phyloP scores from a whole-genome alignment of 2,329 filamentous ascomycete genomes.

The Aspergillus pseudoglaucus region DNA sequence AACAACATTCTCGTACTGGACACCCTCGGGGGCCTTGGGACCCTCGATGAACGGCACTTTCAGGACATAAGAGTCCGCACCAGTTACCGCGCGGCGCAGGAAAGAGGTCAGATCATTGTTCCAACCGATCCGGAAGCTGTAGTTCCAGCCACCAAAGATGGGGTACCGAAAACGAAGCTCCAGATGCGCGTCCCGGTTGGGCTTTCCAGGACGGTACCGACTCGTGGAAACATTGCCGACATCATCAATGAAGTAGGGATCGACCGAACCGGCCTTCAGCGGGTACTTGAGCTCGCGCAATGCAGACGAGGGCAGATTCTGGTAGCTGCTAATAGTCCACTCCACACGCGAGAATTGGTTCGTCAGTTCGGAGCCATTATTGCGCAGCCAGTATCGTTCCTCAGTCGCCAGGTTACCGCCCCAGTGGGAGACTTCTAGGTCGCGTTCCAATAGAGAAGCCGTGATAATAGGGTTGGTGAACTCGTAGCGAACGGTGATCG shows the following conservation, averaged over 20 bases:
- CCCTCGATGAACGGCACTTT: slow-evolving; percentile 92
- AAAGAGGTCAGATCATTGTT: slow-evolving; percentile 72
- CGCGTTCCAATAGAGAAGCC: slow-evolving; percentile 71
- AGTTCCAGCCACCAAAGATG: slow-evolving; percentile 97
- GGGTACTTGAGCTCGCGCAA: slow-evolving; percentile 77
- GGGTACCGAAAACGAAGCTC: slow-evolving; percentile 93
- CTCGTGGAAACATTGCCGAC: slow-evolving; percentile 97
- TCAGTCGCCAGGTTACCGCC: slow-evolving; percentile 93
- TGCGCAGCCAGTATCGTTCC: slow-evolving; percentile 82
- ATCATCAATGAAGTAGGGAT: slow-evolving; percentile 91
- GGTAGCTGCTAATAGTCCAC: slow-evolving; percentile 67
- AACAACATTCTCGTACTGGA: slow-evolving; percentile 76
- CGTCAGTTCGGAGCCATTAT: slow-evolving; percentile 74
- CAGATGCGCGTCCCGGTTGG: slow-evolving; percentile 69
- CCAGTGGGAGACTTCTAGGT: slow-evolving; percentile 96
- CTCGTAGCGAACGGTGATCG: slow-evolving; percentile 79
- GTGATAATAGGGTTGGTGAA: slow-evolving; percentile 88
- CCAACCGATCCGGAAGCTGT: slow-evolving; percentile 95
- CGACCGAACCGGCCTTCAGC: slow-evolving; percentile 68
- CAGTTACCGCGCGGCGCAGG: slow-evolving; percentile 55
- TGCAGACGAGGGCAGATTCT: slow-evolving; percentile 68
- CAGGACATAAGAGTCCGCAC: slow-evolving; percentile 68
- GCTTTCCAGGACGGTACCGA: slow-evolving; percentile 60
- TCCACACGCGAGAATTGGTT: slow-evolving; percentile 69
- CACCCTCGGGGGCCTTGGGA: slow-evolving; percentile 74